These are phyloP conservation scores for Cylindricascospora bacillispora DNA, from an alignment of 1,139 yeast species.

Conservation along the genomic window DNA sequence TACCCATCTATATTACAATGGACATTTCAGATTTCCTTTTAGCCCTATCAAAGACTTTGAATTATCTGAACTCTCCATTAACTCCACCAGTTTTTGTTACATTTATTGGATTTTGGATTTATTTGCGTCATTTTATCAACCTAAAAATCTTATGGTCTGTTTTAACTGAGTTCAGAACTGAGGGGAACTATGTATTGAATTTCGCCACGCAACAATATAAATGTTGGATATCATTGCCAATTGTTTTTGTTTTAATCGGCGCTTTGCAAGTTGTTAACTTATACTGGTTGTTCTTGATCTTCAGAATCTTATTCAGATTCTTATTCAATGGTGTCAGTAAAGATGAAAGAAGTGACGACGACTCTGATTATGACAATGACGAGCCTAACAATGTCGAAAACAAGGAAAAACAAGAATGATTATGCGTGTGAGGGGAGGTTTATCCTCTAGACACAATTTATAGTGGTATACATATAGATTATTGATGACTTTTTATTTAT, in stretches of 20 bases:
- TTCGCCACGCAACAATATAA: slow-evolving; percentile 93
- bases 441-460: neutral
- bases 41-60: slow-evolving; percentile 70
- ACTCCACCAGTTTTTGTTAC: slow-evolving; percentile 55
- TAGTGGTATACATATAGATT: neutral
- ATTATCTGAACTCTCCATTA: slow-evolving; percentile 59
- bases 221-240: slow-evolving; percentile 88
- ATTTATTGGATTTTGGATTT: slow-evolving; percentile 69
- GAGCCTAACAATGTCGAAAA: slow-evolving; percentile 10
- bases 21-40: slow-evolving; percentile 87
- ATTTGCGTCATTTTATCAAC: slow-evolving; percentile 79
- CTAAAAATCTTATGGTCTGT: slow-evolving; percentile 76
- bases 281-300: slow-evolving; percentile 77
- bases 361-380: slow-evolving; percentile 33
- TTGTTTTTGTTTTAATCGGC: slow-evolving; percentile 62
- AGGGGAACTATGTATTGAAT: slow-evolving; percentile 69
- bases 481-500: neutral
- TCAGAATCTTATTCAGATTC: slow-evolving; percentile 62
- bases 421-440: too few relatives aligned
- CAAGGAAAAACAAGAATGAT: slow-evolving; percentile 4
- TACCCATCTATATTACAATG: slow-evolving; percentile 87
- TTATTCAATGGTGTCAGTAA: slow-evolving; percentile 40
- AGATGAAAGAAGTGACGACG: slow-evolving; percentile 90
- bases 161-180: slow-evolving; percentile 71
- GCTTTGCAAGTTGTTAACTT: slow-evolving; percentile 76